phyloP scores from a whole-genome alignment of 371 early-diverging fungal species.

The Haplosporangium sp. region DNA sequence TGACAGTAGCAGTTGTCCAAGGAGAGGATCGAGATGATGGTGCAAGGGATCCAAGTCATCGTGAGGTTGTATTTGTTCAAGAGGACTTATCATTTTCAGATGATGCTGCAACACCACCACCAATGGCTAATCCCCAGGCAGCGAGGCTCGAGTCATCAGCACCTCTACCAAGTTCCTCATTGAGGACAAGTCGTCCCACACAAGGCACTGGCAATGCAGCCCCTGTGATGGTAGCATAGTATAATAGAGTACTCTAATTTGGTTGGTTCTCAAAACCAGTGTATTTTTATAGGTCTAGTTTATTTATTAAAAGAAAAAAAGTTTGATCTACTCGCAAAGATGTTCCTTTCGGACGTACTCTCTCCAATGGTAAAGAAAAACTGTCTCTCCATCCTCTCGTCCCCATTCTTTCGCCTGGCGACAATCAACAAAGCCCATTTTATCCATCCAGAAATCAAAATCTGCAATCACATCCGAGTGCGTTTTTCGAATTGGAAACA shows the following conservation, averaged over 20 bases:
- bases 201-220: background rate
- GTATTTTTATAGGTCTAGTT: background rate
- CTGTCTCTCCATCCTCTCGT: constrained; percentile 53
- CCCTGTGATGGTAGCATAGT: constrained; percentile 20
- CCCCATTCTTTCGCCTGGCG: constrained; percentile 44
- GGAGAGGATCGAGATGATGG: constrained; percentile 52
- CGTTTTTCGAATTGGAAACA: constrained; percentile 52
- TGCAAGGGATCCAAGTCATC: constrained; percentile 39
- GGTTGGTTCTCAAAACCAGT: background rate
- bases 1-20: constrained; percentile 36
- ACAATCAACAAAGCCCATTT: constrained; percentile 46
- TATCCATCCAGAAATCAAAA: constrained; percentile 54
- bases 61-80: constrained; percentile 51
- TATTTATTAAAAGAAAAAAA: background rate
- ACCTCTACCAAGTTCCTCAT: background rate
- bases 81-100: constrained; percentile 19
- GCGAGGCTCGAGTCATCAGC: constrained; percentile 9
- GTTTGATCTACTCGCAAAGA: background rate
- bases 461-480: constrained; percentile 54
- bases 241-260: background rate
- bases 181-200: background rate
- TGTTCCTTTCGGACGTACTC: constrained; percentile 54
- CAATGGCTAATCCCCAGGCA: constrained; percentile 5
- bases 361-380: constrained; percentile 51
- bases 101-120: constrained; percentile 6